Base-by-base conservation (phyloP, 371 early-diverging fungal genomes). In the Rhizopus microsporus region DNA sequence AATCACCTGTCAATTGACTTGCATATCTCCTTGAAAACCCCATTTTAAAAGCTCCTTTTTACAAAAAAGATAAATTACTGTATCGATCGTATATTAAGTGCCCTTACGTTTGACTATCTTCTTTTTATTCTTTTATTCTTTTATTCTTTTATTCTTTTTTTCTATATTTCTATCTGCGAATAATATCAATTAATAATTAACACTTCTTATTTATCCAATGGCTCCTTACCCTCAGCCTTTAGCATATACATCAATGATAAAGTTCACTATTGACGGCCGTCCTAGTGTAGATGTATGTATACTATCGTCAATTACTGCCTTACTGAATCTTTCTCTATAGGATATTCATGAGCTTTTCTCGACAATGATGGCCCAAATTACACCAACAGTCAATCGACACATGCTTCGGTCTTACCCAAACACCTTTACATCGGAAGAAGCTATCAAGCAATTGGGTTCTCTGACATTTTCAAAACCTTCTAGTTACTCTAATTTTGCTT, bases 391-490 rank as follows among this genome's bases (percentile, higher is more conserved):
- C n/a, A 72, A 70, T 53, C 58, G 67, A 60, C 56, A 63, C 23
- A 42, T 77, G 54, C 77, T 77, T 64, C 62, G 64, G 38, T 71
- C 30, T 44, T 77, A 81, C 42, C 54, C 66, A 0, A 66, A 70
- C 43, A 71, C 69, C 17, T 81, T 81, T 38, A 70, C 68, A n/a
- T 72, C 81, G 1, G 81, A 81, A 60, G 75, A 72, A 30, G 81
- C 81, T 23, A 60, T 81, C 6, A 32, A 56, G 6, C 64, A 73
- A 55, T 53, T 78, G 1, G 59, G 63, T 8, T 55, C 56, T 7
- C 59, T 77, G 4, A 67, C 67, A 56, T 72, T 68, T 30, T 63
- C 71, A 4, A 68, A 72, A 56, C 59, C 70, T 29, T 53, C 65
- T 52, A 7, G 29, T 7, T 7, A 23, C 9, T 30, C 46, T 7